Base-by-base conservation (phyloP, 192 early-diverging fungal species). In the Linnemannia exigua region DNA sequence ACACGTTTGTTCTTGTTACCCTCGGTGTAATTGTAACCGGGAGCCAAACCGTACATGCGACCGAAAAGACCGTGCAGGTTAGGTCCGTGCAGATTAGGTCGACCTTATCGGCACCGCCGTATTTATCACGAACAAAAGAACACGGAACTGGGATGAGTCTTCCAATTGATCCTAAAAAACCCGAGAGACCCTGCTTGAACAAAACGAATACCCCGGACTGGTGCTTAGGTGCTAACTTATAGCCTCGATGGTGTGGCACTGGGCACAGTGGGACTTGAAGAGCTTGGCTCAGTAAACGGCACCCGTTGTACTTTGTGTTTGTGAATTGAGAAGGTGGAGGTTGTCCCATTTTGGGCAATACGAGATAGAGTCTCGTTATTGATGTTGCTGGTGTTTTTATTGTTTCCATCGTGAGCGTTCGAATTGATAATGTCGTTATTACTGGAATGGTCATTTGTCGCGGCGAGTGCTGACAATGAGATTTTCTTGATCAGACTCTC, bases 181-280 rank as follows among this genome's bases (percentile, higher is more conserved):
- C 25, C 58, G n/a, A n/a, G n/a, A n/a, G n/a, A n/a, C n/a, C n/a
- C n/a, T n/a, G n/a, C 2, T 63, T 31, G 15, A 31, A 31, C 3
- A 11, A 7, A 31, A 3, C 54, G 58, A 25, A 63, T 12, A 31
- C 7, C 28, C 28, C 58, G 25, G 58, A 25, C 25, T 28, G 28
- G 28, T 63, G 11, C 25, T 28, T 25, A 12, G 28, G n/a, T 6
- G 22, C 22, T 31, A 12, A 79, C 83, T 85, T 85, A 85, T 77
- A 76, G 83, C 80, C 48, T 99, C 97, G 44, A 97, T 93, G 82
- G 97, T 97, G 94, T 99, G 98, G 94, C 98, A 99, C 89, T 97
- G 97, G 76, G 98, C 97, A 82, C 98, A 99, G 81, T 97, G 96
- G 85, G 98, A 98, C 94, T 99, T 99, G 95, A 99, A 99, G 83